Base-by-base conservation (phyloP, 768 basidiomycete genomes). In the Collybia sp. region DNA sequence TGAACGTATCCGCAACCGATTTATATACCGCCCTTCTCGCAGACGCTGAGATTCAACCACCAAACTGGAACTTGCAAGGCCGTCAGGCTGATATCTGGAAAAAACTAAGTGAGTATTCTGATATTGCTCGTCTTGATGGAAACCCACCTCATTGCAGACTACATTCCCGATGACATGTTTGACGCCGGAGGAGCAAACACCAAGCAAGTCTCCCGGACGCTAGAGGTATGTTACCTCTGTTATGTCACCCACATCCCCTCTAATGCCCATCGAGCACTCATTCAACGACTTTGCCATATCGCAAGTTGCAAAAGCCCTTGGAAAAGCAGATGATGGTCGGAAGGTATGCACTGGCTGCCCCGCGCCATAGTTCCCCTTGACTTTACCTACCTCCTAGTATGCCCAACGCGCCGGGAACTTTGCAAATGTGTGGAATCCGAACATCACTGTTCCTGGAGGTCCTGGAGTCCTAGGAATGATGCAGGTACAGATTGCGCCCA, bases 221-320 rank as follows among this genome's bases (percentile, higher is more conserved):
- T 82, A 8, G 82, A 84, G 67, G 80, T 79, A 52, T 18, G 50
- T 45, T 45, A 15, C 38, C n/a, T 38, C 31, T 20, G 20, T 33
- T 30, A 18, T 38, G 15, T 47, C 13, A n/a, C 12, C 9, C 30
- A 13, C 16, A 30, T 39, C 17, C 25, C 25, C 25, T 12, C 40
- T 50, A 32, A 20, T 52, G 40, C 17, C 32, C 30, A 33, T 30
- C 18, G 44, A 83, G 82, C 71, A 83, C 52, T 71, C 82, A 1
- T 84, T 84, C 57, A 73, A 72, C 45, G 82, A 84, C 51, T 84
- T 84, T 52, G 62, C 76, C 1, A 77, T 84, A 41, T 77, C 80
- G 1, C 82, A 83, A 65, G 82, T 83, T 1, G 76, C 82, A 0
- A 79, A 76, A 50, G 47, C 70, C 4, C 63, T 84, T 2, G 76